Evolutionary conservation across 352 stramenopile species (phyloP).

Genomic region (Pythium utonaiense): DNA sequence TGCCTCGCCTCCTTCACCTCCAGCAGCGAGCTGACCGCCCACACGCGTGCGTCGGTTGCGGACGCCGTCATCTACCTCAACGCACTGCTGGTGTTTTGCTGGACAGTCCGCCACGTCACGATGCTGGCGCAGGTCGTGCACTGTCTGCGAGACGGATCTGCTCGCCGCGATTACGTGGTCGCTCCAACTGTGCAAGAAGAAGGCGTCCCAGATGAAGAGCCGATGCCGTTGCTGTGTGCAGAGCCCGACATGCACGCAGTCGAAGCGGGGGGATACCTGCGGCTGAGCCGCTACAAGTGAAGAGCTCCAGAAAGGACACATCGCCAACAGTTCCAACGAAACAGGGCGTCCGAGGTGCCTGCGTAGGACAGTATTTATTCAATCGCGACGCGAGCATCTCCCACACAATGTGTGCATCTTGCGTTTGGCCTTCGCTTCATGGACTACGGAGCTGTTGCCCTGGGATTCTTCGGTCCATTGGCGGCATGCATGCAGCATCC

Average conservation of each 20-base stretch:
- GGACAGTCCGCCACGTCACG: slow-evolving; percentile 9
- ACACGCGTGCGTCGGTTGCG: neutral
- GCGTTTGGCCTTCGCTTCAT: no score
- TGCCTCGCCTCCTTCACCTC: slow-evolving; percentile 10
- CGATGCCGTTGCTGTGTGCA: neutral
- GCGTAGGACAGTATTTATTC: no score
- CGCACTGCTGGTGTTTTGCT: slow-evolving; percentile 15
- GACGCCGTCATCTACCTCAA: slow-evolving; percentile 22
- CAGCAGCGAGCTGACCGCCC: neutral
- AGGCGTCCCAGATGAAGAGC: neutral
- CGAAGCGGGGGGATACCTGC: neutral
- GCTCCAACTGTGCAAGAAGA: neutral
- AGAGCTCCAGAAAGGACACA: neutral
- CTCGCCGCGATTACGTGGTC: neutral
- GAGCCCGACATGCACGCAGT: neutral
- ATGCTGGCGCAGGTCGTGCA: slow-evolving; percentile 9
- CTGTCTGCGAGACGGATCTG: neutral
- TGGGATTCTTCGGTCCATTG: no score
- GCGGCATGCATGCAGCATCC: no score
- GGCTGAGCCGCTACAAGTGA: neutral
- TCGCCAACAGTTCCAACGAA: neutral
- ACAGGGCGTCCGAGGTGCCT: no score
- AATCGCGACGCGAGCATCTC: no score
- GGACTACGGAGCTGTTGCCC: no score
- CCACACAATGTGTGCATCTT: no score